A percentile compares a stretch with the other conserved stretches of the same genome.
Conservation (phyloP, 805 yeast species). For the Kazachstania psychrophila region DNA sequence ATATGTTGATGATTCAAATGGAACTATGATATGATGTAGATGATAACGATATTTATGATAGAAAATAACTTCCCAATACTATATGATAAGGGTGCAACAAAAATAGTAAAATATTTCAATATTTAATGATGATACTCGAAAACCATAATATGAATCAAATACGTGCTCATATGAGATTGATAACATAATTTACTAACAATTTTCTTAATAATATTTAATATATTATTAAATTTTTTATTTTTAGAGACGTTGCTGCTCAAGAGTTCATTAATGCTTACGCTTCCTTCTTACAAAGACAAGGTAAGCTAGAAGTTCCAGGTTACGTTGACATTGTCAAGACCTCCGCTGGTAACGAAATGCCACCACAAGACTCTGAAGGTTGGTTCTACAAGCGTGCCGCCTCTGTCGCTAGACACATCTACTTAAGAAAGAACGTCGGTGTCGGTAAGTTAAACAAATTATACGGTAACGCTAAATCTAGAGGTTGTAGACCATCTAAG, state of each 20-base stretch:
- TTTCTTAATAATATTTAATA: not conserved
- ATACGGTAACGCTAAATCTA: slow-evolving; percentile 98
- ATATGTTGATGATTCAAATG: too few species aligned
- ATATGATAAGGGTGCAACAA: too few species aligned
- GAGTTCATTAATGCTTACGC: slow-evolving; percentile 98
- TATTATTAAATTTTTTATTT: slow-evolving; percentile 15
- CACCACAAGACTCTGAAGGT: slow-evolving; percentile 98
- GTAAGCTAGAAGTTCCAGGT: slow-evolving; percentile 98
- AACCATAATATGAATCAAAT: too few species aligned
- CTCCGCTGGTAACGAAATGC: slow-evolving; percentile 95
- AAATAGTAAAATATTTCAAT: too few species aligned
- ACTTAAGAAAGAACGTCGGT: slow-evolving; percentile 98
- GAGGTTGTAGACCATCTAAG: slow-evolving; percentile 97
- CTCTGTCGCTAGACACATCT: slow-evolving; percentile 98
- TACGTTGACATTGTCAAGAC: slow-evolving; percentile 99
- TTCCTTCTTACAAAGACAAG: slow-evolving; percentile 98
- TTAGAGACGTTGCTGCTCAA: slow-evolving; percentile 99
- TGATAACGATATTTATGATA: too few species aligned
- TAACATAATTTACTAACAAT: slow-evolving; percentile 20
- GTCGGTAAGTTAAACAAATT: slow-evolving; percentile 97
- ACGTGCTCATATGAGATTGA: not conserved
- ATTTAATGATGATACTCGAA: too few species aligned
- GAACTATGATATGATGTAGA: too few species aligned
- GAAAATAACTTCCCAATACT: too few species aligned
- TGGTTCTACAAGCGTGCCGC: slow-evolving; percentile 99